phyloP scores from a whole-genome alignment of 176 grass and related monocot species.

The Canna indica region DNA sequence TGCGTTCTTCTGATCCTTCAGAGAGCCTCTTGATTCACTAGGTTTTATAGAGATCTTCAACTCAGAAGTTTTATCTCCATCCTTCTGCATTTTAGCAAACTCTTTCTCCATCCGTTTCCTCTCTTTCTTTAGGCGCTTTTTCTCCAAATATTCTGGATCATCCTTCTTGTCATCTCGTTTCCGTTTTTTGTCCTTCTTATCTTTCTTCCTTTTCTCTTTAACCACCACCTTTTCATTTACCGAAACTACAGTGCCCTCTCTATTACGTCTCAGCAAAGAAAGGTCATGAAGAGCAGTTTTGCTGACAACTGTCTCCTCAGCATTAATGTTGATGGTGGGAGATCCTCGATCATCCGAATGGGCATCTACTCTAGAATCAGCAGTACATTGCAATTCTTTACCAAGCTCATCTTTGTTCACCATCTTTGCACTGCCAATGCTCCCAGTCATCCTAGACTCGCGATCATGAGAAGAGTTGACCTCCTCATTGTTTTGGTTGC shows the following conservation, averaged over 20 bases:
- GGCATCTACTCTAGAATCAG: conserved; percentile 50
- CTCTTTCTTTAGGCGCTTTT: conserved; percentile 77
- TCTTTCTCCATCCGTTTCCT: conserved; percentile 87
- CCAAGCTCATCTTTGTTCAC: conserved; percentile 39
- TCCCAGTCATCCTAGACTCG: conserved; percentile 50
- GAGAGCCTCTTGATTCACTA: conserved; percentile 3
- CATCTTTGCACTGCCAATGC: conserved; percentile 66
- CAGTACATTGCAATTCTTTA: conserved; percentile 79
- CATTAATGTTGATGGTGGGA: conserved; percentile 9
- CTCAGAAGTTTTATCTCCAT: conserved; percentile 33
- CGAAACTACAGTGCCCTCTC: conserved; percentile 25
- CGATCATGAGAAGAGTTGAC: conserved; percentile 14
- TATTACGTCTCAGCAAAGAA: conserved; percentile 32
- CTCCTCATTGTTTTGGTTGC: conserved; percentile 16
- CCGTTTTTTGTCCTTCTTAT: conserved; percentile 63
- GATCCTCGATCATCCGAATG: conserved; percentile 30
- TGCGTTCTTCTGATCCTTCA: neutral
- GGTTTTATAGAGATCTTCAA: conserved; percentile 28
- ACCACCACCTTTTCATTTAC: conserved; percentile 24
- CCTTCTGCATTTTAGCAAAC: conserved; percentile 44
- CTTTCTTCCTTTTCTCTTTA: conserved; percentile 57
- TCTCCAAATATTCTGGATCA: conserved; percentile 71
- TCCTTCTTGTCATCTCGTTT: conserved; percentile 65
- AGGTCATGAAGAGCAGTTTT: conserved; percentile 29
- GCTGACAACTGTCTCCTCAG: conserved; percentile 23